phyloP scores from a whole-genome alignment of 192 early-diverging fungal genomes.

The Piromyces sp. region DNA sequence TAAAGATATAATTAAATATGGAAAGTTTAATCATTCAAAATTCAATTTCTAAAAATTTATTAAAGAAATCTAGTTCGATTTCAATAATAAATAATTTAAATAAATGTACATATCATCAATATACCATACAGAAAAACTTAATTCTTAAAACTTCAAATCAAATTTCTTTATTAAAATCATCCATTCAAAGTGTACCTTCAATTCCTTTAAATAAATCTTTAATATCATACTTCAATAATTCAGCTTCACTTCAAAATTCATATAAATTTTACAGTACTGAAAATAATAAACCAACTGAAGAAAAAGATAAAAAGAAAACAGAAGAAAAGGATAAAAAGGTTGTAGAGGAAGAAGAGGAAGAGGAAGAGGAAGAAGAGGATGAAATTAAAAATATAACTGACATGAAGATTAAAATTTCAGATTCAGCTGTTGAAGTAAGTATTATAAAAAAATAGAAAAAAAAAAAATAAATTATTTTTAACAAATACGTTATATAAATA shows the following conservation, averaged over 20 bases:
- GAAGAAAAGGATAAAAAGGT: too few relatives aligned
- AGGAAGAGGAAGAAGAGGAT: neutral
- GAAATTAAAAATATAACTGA: neutral
- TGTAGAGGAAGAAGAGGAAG: neutral
- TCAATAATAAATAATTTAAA: neutral
- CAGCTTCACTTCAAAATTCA: neutral
- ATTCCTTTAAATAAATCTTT: neutral
- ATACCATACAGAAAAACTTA: neutral
- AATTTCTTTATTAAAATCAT: neutral
- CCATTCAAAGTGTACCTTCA: neutral
- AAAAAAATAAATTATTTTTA: too few relatives aligned
- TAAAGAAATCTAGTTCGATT: neutral
- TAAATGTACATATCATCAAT: neutral
- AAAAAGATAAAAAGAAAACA: neutral
- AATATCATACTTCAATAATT: neutral
- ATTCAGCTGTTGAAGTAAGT: neutral
- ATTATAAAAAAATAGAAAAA: neutral
- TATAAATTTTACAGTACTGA: neutral
- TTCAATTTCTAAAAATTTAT: neutral
- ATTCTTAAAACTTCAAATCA: neutral
- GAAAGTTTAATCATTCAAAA: neutral
- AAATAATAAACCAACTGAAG: neutral
- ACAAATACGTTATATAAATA: too few relatives aligned
- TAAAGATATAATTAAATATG: too few relatives aligned
- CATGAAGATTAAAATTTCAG: neutral